Evolutionary conservation across 345 rosid species (phyloP).

Genomic region (Camelina neglecta): DNA sequence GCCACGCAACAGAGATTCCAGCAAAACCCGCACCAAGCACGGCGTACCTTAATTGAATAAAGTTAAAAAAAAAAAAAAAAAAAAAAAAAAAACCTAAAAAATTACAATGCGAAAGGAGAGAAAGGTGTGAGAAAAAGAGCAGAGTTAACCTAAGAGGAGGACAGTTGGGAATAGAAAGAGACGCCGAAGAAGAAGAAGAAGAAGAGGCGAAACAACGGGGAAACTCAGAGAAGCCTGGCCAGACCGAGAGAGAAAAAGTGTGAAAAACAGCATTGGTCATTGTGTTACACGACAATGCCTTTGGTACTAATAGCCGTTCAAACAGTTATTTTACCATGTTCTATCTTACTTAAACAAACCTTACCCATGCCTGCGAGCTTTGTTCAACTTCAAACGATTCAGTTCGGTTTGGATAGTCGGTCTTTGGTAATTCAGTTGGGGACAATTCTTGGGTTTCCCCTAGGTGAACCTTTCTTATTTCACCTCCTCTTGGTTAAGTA

Average conservation of each 20-base stretch:
- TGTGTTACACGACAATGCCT: neutral
- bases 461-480: no score
- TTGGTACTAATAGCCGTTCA: neutral
- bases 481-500: no score
- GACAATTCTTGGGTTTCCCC: no score
- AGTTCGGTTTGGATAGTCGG: no score
- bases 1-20: slow-evolving; percentile 92
- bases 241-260: neutral
- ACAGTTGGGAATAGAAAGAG: slow-evolving; percentile 32
- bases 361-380: no score
- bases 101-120: neutral
- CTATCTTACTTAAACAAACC: no score
- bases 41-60: slow-evolving; percentile 60
- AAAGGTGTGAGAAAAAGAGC: neutral
- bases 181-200: slow-evolving; percentile 21
- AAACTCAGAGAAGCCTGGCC: slow-evolving; percentile 9
- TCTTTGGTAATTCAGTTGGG: no score
- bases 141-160: slow-evolving; percentile 38
- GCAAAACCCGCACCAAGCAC: slow-evolving; percentile 98
- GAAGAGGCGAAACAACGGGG: slow-evolving; percentile 11
- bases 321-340: no score
- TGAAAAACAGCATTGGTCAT: slow-evolving; percentile 24
- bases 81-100: no score
- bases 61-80: neutral
- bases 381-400: no score